Percentiles rank a stretch among this genome's conserved stretches.
phyloP scores from a whole-genome alignment of 179 eudicot species.

The Amaranthus tricolor region DNA sequence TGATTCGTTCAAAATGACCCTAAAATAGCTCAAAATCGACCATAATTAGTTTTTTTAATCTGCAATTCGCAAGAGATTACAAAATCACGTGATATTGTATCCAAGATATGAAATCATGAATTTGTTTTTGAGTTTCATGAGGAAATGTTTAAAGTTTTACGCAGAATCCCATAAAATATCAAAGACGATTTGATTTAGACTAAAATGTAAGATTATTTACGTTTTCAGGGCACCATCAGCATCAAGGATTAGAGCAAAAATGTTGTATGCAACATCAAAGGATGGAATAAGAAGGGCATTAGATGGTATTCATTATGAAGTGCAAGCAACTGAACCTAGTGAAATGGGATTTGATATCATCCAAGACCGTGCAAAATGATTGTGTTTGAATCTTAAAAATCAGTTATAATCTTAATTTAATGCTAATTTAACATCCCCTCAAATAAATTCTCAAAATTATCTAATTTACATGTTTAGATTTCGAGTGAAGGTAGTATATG shows the following conservation, averaged over 20 bases:
- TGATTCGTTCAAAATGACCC: no score
- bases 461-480: not conserved
- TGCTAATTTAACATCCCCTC: not conserved
- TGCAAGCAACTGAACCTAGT: slow-evolving; percentile 93
- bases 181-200: no score
- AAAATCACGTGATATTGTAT: no score
- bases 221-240: slow-evolving; percentile 74
- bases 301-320: slow-evolving; percentile 81
- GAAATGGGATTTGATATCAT: slow-evolving; percentile 94
- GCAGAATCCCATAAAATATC: no score
- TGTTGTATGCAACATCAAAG: slow-evolving; percentile 89
- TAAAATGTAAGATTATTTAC: not conserved
- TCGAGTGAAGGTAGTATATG: no score
- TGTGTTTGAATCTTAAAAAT: no score
- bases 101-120: not conserved
- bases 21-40: no score
- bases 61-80: no score
- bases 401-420: slow-evolving; percentile 13
- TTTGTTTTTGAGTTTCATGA: no score
- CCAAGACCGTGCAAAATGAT: slow-evolving; percentile 56
- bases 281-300: slow-evolving; percentile 84
- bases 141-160: no score
- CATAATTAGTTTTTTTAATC: no score
- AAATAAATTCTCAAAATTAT: not conserved
- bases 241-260: slow-evolving; percentile 81